A percentile compares a stretch with the other conserved stretches of the same genome.
These are phyloP conservation scores for Apiospora aurea DNA, from an alignment of 2,329 filamentous ascomycete genomes.

Conservation along the genomic window DNA sequence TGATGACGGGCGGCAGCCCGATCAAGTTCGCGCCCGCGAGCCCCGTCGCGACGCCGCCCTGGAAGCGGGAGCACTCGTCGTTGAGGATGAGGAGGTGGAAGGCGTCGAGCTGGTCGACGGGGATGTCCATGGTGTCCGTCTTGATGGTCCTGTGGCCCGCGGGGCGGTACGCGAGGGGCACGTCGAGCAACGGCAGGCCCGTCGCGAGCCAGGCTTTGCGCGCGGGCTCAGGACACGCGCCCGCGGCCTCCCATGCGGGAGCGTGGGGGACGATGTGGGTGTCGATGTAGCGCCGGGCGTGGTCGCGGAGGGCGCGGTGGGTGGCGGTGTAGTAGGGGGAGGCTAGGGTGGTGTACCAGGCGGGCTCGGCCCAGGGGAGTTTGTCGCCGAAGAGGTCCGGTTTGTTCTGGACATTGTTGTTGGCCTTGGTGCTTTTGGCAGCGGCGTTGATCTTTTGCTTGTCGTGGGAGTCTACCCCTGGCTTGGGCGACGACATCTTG, in stretches of 20 bases:
- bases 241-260: neutral
- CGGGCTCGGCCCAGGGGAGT: slow-evolving; percentile 26
- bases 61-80: slow-evolving; percentile 89
- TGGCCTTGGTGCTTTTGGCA: too few relatives aligned
- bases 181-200: neutral
- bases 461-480: neutral
- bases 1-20: slow-evolving; percentile 87
- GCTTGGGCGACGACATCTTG: neutral
- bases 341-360: slow-evolving; percentile 3
- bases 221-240: neutral
- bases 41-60: slow-evolving; percentile 92
- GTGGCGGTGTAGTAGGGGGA: slow-evolving; percentile 8
- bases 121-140: slow-evolving; percentile 66
- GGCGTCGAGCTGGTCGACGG: slow-evolving; percentile 91
- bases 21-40: slow-evolving; percentile 95
- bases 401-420: neutral
- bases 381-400: neutral
- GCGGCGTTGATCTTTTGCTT: neutral
- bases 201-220: neutral
- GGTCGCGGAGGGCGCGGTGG: slow-evolving; percentile 3
- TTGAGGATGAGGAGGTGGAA: slow-evolving; percentile 98
- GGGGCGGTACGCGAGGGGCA: neutral
- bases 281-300: neutral
- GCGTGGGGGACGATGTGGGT: neutral
- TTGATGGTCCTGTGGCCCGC: slow-evolving; percentile 65